Percentiles rank a stretch among this genome's conserved stretches.
phyloP scores from a whole-genome alignment of 164 flowering plant genomes.

The Cinnamomum chago region DNA sequence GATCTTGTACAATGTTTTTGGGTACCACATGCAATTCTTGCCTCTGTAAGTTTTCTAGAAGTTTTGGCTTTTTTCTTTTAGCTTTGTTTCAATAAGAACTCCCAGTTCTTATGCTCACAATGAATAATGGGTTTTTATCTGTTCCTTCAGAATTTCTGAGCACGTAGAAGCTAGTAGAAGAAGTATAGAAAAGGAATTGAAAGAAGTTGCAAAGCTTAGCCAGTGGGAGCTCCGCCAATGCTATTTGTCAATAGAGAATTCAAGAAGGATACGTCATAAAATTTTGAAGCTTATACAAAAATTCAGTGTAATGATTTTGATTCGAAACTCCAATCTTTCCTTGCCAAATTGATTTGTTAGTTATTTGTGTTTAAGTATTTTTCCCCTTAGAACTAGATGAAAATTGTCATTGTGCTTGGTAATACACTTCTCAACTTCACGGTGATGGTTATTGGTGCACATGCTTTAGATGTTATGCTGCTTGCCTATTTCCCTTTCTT shows the following conservation, averaged over 20 bases:
- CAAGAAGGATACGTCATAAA: slow-evolving; percentile 61
- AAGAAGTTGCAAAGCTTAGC: slow-evolving; percentile 58
- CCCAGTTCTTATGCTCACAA: not conserved
- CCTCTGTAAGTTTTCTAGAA: slow-evolving; percentile 56
- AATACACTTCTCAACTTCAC: no score
- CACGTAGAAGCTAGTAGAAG: slow-evolving; percentile 41
- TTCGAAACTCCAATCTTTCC: not conserved
- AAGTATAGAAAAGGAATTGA: slow-evolving; percentile 49
- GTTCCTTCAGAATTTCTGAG: slow-evolving; percentile 45
- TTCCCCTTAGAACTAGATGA: no score
- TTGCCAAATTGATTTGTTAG: no score
- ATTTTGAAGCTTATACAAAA: slow-evolving; percentile 68
- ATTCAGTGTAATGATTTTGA: slow-evolving; percentile 40
- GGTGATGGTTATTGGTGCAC: no score
- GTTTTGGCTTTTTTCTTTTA: not conserved
- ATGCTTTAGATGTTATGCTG: no score
- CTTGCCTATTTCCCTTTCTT: no score
- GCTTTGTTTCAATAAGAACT: not conserved
- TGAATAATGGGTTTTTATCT: slow-evolving; percentile 2
- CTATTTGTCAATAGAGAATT: slow-evolving; percentile 40
- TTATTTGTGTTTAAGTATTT: no score
- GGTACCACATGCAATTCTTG: slow-evolving; percentile 69
- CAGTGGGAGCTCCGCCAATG: slow-evolving; percentile 65
- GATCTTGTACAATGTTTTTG: slow-evolving; percentile 72
- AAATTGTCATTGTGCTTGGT: no score